Evolutionary conservation across 345 rosid genomes (phyloP).

Genomic region (Dipteronia dyeriana): DNA sequence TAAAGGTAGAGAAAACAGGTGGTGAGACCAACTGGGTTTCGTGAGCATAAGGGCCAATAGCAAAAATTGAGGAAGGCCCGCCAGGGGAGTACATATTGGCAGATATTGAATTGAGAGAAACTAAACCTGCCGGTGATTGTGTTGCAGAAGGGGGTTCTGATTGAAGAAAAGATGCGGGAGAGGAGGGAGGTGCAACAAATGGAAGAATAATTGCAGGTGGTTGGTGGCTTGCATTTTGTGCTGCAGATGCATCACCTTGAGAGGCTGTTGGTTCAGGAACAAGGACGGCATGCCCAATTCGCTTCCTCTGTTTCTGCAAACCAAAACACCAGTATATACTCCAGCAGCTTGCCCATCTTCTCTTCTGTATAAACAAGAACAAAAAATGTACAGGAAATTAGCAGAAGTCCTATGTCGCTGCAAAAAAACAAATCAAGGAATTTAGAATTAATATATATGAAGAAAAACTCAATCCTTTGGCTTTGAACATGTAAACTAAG

Average conservation of each 20-base stretch:
- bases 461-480: neutral
- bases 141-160: conserved; percentile 87
- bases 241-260: conserved; percentile 31
- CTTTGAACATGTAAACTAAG: neutral
- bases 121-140: conserved; percentile 78
- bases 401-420: neutral
- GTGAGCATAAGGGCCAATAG: conserved; percentile 90
- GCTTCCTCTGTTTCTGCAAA: conserved; percentile 52
- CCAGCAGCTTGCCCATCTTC: conserved; percentile 77
- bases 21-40: conserved; percentile 95
- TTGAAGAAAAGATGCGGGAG: conserved; percentile 93
- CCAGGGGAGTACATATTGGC: conserved; percentile 66
- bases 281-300: conserved; percentile 68
- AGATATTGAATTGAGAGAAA: conserved; percentile 61
- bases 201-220: conserved; percentile 49
- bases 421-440: conserved; percentile 3
- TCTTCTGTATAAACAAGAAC: conserved; percentile 46
- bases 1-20: conserved; percentile 86
- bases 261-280: conserved; percentile 55
- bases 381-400: conserved; percentile 8
- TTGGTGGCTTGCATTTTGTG: conserved; percentile 44
- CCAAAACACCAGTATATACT: conserved; percentile 78
- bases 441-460: neutral
- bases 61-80: conserved; percentile 84
- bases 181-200: conserved; percentile 92